phyloP scores from a whole-genome alignment of 2,329 filamentous ascomycete genomes.

The Beauveria asiatica region DNA sequence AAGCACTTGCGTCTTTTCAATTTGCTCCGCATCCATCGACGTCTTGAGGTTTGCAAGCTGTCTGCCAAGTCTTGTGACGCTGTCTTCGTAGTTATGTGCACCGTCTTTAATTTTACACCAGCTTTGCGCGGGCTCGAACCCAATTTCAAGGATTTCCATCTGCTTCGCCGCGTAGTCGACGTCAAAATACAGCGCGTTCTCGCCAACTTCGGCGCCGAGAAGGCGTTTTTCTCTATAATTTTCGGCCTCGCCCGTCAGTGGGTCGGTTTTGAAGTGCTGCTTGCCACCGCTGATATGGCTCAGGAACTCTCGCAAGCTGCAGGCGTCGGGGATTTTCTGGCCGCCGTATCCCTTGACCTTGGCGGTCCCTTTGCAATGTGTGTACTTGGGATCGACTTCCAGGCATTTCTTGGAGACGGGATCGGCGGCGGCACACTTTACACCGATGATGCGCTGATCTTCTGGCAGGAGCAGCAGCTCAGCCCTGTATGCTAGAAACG shows the following conservation, averaged over 20 bases:
- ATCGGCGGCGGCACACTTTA: background rate
- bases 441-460: background rate
- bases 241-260: background rate
- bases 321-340: background rate
- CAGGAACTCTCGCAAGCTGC: background rate
- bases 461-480: background rate
- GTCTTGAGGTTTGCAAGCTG: background rate
- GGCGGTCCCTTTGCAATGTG: background rate
- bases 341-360: background rate
- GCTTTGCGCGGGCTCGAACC: background rate
- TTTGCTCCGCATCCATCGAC: background rate
- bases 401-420: background rate
- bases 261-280: background rate
- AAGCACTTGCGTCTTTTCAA: background rate
- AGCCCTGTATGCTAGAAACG: background rate
- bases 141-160: background rate
- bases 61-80: background rate
- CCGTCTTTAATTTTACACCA: background rate
- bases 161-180: background rate
- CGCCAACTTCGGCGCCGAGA: background rate
- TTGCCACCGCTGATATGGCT: background rate
- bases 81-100: background rate
- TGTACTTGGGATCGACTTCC: background rate
- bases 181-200: background rate
- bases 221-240: background rate